Base-by-base conservation (phyloP, 768 basidiomycete species). In the Collybiopsis luxurians region DNA sequence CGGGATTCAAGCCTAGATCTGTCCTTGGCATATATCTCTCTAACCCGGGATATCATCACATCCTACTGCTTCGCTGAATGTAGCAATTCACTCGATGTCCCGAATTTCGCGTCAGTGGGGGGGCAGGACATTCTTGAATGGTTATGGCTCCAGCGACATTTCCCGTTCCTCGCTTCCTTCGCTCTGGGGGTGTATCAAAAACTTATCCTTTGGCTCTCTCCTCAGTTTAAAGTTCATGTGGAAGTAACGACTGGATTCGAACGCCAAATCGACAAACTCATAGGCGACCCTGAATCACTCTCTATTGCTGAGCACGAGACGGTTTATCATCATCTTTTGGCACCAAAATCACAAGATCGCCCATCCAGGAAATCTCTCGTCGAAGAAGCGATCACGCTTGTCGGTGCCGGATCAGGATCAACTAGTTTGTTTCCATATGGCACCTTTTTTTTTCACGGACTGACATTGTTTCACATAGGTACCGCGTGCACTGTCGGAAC, bases 341-440 rank as follows among this genome's bases (percentile, higher is more conserved):
- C 56, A 31, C 61, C 62, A 15, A 57, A 56, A 44, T 2, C 13
- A n/a, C 38, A 24, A 11, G 24, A 53, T 36, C 49, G 48, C 15
- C 40, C 61, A 59, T 59, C 60, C 53, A 45, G 59, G 55, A 10
- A 53, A 53, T 58, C 60, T 12, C 53, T 65, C 11, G 44, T 72
- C 10, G 69, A 75, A 46, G 75, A 77, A 66, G 67, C 66, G 13
- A 59, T 73, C 13, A 69, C 73, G 2, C 64, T 77, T 27, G 63
- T 77, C 44, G 69, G 71, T 36, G 75, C 73, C 2, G 74, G 74
- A 43, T 73, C 69, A 51, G 74, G 75, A 50, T 71, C 74, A 2
- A 44, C 42, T 19, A 19, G n/a, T n/a, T 44, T 19, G 42, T 34
- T 13, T 34, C 6, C 31, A 9, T 19, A 6, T 34, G 13, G 5